Conservation (phyloP, 768 basidiomycete species). For the Gymnopilus junonius region DNA sequence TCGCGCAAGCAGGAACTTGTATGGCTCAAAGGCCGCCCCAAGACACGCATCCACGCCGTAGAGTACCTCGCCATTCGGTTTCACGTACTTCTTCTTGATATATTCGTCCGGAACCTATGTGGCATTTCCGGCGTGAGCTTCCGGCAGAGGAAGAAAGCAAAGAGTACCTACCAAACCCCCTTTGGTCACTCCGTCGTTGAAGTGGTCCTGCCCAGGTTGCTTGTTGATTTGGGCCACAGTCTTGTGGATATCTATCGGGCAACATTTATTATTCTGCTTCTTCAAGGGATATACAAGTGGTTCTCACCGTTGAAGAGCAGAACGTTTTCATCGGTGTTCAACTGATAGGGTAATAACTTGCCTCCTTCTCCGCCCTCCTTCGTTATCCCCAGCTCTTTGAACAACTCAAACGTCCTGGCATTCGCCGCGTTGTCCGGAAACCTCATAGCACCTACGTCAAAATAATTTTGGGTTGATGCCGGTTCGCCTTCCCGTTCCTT, state of each 20-base stretch:
- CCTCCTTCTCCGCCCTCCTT: constrained; percentile 1
- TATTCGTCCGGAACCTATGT: constrained; percentile 12
- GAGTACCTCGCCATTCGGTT: background rate
- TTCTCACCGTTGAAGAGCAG: constrained; percentile 4
- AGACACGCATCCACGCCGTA: constrained; percentile 4
- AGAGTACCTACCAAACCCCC: constrained; percentile 1
- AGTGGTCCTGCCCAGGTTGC: constrained; percentile 1
- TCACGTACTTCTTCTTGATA: constrained; percentile 7
- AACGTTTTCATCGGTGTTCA: constrained; percentile 10
- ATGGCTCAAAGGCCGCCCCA: constrained; percentile 7
- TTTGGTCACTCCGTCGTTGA: constrained; percentile 8
- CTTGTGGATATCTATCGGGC: constrained; percentile 5
- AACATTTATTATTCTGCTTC: background rate
- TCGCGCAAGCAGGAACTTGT: constrained; percentile 8
- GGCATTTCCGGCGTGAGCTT: background rate
- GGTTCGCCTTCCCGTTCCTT: constrained; percentile 2
- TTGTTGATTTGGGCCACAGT: background rate
- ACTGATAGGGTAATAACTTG: constrained; percentile 10
- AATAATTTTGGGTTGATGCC: constrained; percentile 11
- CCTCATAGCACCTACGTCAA: constrained; percentile 40
- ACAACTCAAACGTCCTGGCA: constrained; percentile 10
- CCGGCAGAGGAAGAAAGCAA: background rate
- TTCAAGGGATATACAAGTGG: too few relatives aligned
- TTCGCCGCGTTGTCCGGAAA: constrained; percentile 30
- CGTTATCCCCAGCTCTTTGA: constrained; percentile 9